Percentiles rank a stretch among this genome's conserved stretches.
Evolutionary conservation across 140 eudicot species (phyloP).

Genomic region (Erigeron philadelphicus): DNA sequence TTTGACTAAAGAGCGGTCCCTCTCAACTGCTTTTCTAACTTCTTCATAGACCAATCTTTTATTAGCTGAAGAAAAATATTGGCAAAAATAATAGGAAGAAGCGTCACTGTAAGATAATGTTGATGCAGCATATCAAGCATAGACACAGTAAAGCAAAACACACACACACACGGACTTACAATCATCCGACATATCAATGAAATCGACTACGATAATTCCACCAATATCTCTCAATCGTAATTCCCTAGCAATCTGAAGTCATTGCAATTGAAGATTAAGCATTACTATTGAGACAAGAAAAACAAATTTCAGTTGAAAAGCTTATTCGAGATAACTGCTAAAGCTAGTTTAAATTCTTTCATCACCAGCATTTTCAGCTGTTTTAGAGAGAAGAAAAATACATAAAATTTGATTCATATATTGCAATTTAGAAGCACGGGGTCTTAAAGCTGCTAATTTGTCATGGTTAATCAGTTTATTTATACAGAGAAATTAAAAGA

Average conservation of each 20-base stretch:
- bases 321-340: background rate
- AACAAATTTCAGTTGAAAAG: background rate
- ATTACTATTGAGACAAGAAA: background rate
- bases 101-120: constrained; percentile 4
- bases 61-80: constrained; percentile 49
- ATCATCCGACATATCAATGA: constrained; percentile 84
- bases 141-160: background rate
- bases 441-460: background rate
- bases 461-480: background rate
- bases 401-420: background rate
- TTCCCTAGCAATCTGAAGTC: constrained; percentile 90
- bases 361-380: background rate
- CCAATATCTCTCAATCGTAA: constrained; percentile 90
- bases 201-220: constrained; percentile 92
- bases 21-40: constrained; percentile 75
- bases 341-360: background rate
- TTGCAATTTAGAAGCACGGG: background rate
- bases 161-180: constrained; percentile 42
- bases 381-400: background rate
- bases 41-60: constrained; percentile 78
- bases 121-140: background rate
- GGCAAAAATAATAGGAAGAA: background rate
- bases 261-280: background rate
- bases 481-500: background rate
- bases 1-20: constrained; percentile 80